Percentiles rank a stretch among this genome's conserved stretches.
phyloP scores from a whole-genome alignment of 1,284 basidiomycete species.

The Cutaneotrichosporon mucoides region DNA sequence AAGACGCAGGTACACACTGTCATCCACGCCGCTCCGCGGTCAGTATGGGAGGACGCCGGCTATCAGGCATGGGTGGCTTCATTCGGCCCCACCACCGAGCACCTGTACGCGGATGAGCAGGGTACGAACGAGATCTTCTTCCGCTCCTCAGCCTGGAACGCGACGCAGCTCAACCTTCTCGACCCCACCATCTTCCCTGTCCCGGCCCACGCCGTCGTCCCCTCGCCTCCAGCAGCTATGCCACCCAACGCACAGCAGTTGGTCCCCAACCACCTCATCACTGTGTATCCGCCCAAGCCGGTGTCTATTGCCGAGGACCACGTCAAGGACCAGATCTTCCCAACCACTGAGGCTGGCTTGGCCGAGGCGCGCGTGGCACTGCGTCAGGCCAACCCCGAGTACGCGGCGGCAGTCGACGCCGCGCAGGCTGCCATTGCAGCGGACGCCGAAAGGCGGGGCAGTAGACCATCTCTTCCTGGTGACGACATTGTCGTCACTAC shows the following conservation, averaged over 20 bases:
- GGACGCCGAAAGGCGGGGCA: conserved; percentile 1
- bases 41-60: conserved; percentile 62
- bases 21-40: conserved; percentile 64
- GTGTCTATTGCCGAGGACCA: conserved; percentile 15
- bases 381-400: conserved; percentile 18
- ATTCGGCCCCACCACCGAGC: conserved; percentile 62
- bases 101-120: conserved; percentile 62
- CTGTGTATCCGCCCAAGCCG: conserved; percentile 32
- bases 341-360: conserved; percentile 21
- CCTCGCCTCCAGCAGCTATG: conserved; percentile 38
- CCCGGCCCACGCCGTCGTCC: conserved; percentile 43
- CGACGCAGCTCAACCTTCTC: conserved; percentile 66
- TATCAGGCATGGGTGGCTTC: conserved; percentile 69
- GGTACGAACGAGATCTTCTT: conserved; percentile 69
- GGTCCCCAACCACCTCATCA: conserved; percentile 27
- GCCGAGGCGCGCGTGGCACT: conserved; percentile 18
- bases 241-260: conserved; percentile 54
- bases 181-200: conserved; percentile 70
- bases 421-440: conserved; percentile 22
- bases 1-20: conserved; percentile 55
- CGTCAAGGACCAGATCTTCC: conserved; percentile 30
- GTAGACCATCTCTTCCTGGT: conserved; percentile 49
- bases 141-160: conserved; percentile 66
- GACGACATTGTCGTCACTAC: conserved; percentile 68
- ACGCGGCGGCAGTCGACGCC: conserved; percentile 21